A percentile compares a stretch with the other conserved stretches of the same genome.
Evolutionary conservation across 1,284 basidiomycete genomes (phyloP).

Genomic region (Ceratobasidium sp.): DNA sequence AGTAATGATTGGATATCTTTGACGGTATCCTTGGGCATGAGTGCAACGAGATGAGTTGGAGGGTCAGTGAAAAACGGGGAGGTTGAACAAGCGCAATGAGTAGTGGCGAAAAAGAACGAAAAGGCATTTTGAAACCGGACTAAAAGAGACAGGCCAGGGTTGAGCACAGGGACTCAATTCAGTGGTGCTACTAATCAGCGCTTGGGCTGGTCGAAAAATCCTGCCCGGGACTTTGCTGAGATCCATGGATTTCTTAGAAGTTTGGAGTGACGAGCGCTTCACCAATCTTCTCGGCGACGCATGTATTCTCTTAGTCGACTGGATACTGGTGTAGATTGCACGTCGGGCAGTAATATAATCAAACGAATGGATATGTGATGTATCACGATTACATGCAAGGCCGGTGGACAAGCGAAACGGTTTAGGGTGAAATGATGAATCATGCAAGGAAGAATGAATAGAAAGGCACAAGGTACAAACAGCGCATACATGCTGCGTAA

Average conservation of each 20-base stretch:
- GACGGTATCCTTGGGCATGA: not conserved
- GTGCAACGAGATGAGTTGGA: not conserved
- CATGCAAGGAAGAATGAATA: too few species aligned
- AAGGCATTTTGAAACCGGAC: constrained; percentile 3
- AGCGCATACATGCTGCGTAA: too few species aligned
- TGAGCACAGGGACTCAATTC: constrained; percentile 3
- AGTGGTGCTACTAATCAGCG: not conserved
- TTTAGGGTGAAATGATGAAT: too few species aligned
- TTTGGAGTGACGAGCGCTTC: not conserved
- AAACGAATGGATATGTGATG: constrained; percentile 56
- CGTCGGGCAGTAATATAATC: constrained; percentile 81
- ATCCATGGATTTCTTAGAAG: not conserved
- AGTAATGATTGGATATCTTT: not conserved
- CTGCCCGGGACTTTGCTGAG: not conserved
- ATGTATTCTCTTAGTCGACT: not conserved
- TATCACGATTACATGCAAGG: too few species aligned
- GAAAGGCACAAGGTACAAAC: too few species aligned
- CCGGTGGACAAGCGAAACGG: too few species aligned
- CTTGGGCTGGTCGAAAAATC: not conserved
- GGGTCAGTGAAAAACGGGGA: not conserved
- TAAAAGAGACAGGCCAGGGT: constrained; percentile 5
- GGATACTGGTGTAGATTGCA: not conserved
- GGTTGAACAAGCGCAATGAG: not conserved
- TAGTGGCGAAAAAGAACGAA: constrained; percentile 1
- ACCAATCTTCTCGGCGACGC: not conserved